phyloP scores from a whole-genome alignment of 805 yeast species.

The Tetrapisispora pingtungensis region DNA sequence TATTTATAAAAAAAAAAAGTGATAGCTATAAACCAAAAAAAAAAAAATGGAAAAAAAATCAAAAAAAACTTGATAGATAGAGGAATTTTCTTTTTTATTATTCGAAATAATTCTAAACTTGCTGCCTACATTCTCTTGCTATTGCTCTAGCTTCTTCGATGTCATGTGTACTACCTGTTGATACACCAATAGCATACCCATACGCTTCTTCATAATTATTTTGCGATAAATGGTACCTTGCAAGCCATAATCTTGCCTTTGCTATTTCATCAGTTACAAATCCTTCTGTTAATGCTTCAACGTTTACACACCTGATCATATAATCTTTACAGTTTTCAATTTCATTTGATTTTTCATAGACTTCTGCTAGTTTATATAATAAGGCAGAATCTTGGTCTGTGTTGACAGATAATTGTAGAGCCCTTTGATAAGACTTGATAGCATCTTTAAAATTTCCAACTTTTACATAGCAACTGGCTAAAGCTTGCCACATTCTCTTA shows the following conservation, averaged over 20 bases:
- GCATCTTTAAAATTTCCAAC: constrained; percentile 63
- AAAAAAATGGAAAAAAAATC: too few relatives aligned
- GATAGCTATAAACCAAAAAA: too few relatives aligned
- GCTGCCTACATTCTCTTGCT: constrained; percentile 63
- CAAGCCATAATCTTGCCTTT: constrained; percentile 81
- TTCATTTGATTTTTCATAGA: constrained; percentile 51
- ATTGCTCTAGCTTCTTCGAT: constrained; percentile 83
- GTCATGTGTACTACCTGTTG: constrained; percentile 69
- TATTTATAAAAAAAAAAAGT: too few relatives aligned
- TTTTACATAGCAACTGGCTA: constrained; percentile 82
- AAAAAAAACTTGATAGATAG: too few relatives aligned
- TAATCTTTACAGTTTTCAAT: constrained; percentile 43
- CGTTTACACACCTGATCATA: constrained; percentile 51
- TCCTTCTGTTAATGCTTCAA: constrained; percentile 52
- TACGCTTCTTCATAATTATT: constrained; percentile 60
- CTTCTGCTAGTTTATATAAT: constrained; percentile 51
- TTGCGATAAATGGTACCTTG: constrained; percentile 49
- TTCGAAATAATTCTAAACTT: constrained; percentile 26
- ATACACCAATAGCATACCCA: constrained; percentile 59
- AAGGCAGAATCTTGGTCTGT: constrained; percentile 47
- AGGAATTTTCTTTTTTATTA: too few relatives aligned
- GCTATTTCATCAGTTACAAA: constrained; percentile 57
- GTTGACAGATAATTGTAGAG: constrained; percentile 43
- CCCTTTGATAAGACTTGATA: constrained; percentile 71
- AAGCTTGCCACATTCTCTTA: constrained; percentile 92